Base-by-base conservation (phyloP, 208 protist genomes). In the Lotmaria passim region DNA sequence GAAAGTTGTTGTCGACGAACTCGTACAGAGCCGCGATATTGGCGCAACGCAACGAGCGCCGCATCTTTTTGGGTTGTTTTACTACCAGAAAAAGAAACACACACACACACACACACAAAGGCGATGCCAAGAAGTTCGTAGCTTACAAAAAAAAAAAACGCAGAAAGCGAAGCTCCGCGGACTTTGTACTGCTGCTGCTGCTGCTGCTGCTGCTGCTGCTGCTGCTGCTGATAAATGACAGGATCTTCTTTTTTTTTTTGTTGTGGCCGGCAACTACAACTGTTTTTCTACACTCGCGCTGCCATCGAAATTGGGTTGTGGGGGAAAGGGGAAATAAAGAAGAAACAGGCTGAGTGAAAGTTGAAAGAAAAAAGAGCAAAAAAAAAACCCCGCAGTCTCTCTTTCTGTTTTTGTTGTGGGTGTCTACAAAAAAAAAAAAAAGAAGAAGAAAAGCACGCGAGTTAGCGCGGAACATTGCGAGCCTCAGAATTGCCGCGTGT, bases 1-100 rank as follows among this genome's bases (percentile, higher is more conserved):
- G 81, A 48, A 95, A 95, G 76, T 88, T 94, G 41, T 65, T 82
- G 62, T 97, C 93, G 5, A 97, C 90, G 70, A 97, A 95, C 53
- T 95, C 90, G 65, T 96, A 96, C n/a, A 96, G 83, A 31, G 86
- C 85, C 50, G 83, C 83, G 19, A 70, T 72, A 52, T 86, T 92
- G 60, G 71, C 77, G 21, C 74, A 38, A 12, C 59, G 59, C 41
- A 51, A 26, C 38, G 60, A 78, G 43, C 79, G 62, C 19, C 72
- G 76, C 75, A 86, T 81, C 8, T n/a, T 62, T 24, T 21, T 17
- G 41, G 7, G 41, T 46, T n/a, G n/a, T n/a, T n/a, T n/a, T n/a
- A n/a, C n/a, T n/a, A n/a, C n/a, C n/a, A n/a, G n/a, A n/a, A n/a
- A n/a, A n/a, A n/a, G n/a, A n/a, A n/a, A n/a, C n/a, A n/a, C n/a